Base-by-base conservation (phyloP, 106 monocot species). In the Agapanthus africanus region DNA sequence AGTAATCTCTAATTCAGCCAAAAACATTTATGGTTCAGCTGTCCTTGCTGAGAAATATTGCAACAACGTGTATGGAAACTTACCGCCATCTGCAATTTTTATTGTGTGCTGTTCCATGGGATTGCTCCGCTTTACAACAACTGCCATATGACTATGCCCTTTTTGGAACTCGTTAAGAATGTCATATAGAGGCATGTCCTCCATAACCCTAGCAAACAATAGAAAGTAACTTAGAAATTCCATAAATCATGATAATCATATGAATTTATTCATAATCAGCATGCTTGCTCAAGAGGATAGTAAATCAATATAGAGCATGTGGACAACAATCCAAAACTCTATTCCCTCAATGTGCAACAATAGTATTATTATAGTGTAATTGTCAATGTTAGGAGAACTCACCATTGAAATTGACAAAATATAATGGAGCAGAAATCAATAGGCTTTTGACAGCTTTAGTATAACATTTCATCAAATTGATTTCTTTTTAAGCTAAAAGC, bases 131-230 rank as follows among this genome's bases (percentile, higher is more conserved):
- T 73, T 95, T 37, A 93, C 71, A 28, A 99, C 94, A 19, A 90
- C 90, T 39, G 99, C 85, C 93, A 99, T 93, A 73, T 99, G 99
- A 79, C 99, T 99, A 69, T 99, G 91, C 15, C 99, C 99, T 70
- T 99, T 93, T 64, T 99, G 99, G 61, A 93, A 99, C 71, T 99
- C 99, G 40, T 99, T 99, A n/a, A 99, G 79, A 47, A 99, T 93
- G 75, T 93, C 99, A 72, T 99, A 99, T n/a, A 99, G 73, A 73
- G 99, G 99, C 85, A 87, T 81, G 70, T 85, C 79, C 76, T 93
- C 99, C 4, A 66, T 61, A 70, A 99, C 87, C 74, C 99, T 99
- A n/a, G n/a, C n/a, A n/a, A n/a, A n/a, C n/a, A n/a, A n/a, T n/a
- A n/a, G n/a, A n/a, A n/a, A n/a, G 3, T n/a, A n/a, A n/a, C n/a